Percentiles rank a stretch among this genome's conserved stretches.
Conservation (phyloP, 306 rosid genomes). For the Parietaria judaica region DNA sequence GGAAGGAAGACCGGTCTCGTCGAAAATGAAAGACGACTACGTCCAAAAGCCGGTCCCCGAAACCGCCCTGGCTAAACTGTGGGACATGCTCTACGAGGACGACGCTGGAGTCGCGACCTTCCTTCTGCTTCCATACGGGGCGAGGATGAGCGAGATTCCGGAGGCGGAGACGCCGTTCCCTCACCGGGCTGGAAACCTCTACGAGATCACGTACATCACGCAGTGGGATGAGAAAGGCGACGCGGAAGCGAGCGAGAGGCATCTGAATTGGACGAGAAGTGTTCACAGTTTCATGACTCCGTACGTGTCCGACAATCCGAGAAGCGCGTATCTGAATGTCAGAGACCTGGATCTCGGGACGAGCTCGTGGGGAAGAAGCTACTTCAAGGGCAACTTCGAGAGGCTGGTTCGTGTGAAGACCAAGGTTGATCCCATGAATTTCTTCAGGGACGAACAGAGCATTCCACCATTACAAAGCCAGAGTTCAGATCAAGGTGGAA, state of each 20-base stretch:
- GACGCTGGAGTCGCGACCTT: slow-evolving; percentile 3
- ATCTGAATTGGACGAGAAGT: slow-evolving; percentile 48
- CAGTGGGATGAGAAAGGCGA: slow-evolving; percentile 32
- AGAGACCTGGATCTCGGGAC: slow-evolving; percentile 70
- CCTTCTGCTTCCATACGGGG: slow-evolving; percentile 20
- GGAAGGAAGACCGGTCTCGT: neutral
- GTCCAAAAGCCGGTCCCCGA: slow-evolving; percentile 11
- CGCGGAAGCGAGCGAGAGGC: slow-evolving; percentile 25
- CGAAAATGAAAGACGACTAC: slow-evolving; percentile 16
- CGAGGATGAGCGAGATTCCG: slow-evolving; percentile 19
- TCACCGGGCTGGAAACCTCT: slow-evolving; percentile 52
- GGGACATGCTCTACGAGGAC: slow-evolving; percentile 14
- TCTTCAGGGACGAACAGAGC: slow-evolving; percentile 62
- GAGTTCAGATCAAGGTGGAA: too few species aligned
- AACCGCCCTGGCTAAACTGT: slow-evolving; percentile 1
- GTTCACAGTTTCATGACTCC: slow-evolving; percentile 53
- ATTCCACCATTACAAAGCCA: slow-evolving; percentile 24
- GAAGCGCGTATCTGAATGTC: slow-evolving; percentile 61
- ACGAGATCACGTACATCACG: slow-evolving; percentile 38
- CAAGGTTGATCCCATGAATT: slow-evolving; percentile 49
- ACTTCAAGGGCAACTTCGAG: slow-evolving; percentile 17
- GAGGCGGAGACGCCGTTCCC: slow-evolving; percentile 37
- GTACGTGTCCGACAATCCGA: slow-evolving; percentile 51
- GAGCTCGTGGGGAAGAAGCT: slow-evolving; percentile 27
- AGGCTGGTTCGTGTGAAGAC: slow-evolving; percentile 50